phyloP scores from a whole-genome alignment of 1,284 basidiomycete species.

The Leccinum fuscescens region DNA sequence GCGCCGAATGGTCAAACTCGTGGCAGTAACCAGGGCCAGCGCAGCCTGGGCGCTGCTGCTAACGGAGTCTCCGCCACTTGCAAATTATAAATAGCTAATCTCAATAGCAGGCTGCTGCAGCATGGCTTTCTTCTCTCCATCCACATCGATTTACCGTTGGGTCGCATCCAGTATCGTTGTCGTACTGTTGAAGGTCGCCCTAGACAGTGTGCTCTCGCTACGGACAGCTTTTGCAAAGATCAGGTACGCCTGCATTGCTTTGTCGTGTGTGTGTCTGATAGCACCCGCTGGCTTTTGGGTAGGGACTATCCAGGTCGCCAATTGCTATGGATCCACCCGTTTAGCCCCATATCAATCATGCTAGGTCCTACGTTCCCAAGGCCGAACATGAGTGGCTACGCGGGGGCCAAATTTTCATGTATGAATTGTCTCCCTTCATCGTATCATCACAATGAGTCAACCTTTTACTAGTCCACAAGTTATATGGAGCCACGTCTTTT shows the following conservation, averaged over 20 bases:
- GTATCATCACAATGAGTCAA: too few species aligned
- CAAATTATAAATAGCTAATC: not conserved
- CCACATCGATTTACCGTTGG: constrained; percentile 14
- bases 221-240: constrained; percentile 21
- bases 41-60: too few species aligned
- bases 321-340: constrained; percentile 35
- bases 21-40: too few species aligned
- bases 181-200: constrained; percentile 7
- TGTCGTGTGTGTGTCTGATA: not conserved
- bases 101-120: not conserved
- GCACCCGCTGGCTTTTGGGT: not conserved
- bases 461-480: too few species aligned
- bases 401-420: too few species aligned
- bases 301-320: constrained; percentile 25
- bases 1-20: too few species aligned
- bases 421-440: too few species aligned
- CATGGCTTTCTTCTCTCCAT: constrained; percentile 13
- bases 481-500: too few species aligned
- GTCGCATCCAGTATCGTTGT: constrained; percentile 5
- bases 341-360: constrained; percentile 10
- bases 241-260: constrained; percentile 15
- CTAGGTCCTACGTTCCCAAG: too few species aligned
- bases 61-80: too few species aligned
- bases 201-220: constrained; percentile 15
- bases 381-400: too few species aligned